Conservation (phyloP, 1,139 yeast species). For the Kodamaea fungicola region DNA sequence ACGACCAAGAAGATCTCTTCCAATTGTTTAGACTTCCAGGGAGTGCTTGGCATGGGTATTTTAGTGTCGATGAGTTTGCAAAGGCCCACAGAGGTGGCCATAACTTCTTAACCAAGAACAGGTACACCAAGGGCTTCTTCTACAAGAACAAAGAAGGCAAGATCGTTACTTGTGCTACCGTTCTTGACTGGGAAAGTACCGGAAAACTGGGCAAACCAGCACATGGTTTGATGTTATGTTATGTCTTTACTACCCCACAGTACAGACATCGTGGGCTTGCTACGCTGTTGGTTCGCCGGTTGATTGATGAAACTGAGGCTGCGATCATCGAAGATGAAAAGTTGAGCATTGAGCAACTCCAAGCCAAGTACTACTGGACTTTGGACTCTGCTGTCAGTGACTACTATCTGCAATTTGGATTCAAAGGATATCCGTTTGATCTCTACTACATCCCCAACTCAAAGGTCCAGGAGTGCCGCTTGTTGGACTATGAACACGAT, state of each 20-base stretch:
- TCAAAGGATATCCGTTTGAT: conserved; percentile 35
- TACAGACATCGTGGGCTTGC: conserved; percentile 33
- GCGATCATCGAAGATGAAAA: conserved; percentile 12
- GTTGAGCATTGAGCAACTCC: conserved; percentile 20
- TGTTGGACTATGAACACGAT: not conserved
- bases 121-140: not conserved
- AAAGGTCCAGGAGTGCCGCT: not conserved
- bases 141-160: not conserved
- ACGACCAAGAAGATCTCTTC: too few species aligned
- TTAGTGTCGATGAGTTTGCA: too few species aligned
- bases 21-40: too few species aligned
- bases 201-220: conserved; percentile 8
- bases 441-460: conserved; percentile 30
- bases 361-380: conserved; percentile 33
- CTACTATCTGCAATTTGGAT: conserved; percentile 37
- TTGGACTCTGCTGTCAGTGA: conserved; percentile 35
- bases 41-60: too few species aligned
- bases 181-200: too few species aligned
- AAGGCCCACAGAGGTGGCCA: too few species aligned
- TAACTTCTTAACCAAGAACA: not conserved
- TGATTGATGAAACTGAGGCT: conserved; percentile 32
- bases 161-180: too few species aligned
- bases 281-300: conserved; percentile 21
- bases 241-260: conserved; percentile 27
- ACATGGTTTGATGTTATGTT: conserved; percentile 25